Evolutionary conservation across 148 eudicot species (phyloP).

Genomic region (Chenopodium formosanum): DNA sequence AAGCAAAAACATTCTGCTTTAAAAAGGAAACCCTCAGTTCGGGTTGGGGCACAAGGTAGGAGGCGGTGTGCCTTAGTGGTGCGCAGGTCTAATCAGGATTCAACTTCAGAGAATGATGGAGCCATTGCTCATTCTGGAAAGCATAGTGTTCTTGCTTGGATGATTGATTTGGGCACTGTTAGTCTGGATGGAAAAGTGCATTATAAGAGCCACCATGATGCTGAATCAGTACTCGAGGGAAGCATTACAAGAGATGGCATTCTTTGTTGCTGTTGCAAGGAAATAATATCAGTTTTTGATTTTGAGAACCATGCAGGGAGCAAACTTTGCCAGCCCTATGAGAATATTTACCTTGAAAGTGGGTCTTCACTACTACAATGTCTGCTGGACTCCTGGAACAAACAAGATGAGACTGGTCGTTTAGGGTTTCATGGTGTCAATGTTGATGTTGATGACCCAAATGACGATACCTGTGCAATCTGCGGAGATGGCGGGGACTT

Average conservation of each 20-base stretch:
- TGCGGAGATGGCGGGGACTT: conserved; percentile 98
- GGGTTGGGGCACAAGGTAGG: conserved; percentile 36
- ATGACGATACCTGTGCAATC: conserved; percentile 91
- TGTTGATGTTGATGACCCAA: conserved; percentile 72
- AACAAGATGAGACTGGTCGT: conserved; percentile 47
- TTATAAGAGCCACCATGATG: conserved; percentile 42
- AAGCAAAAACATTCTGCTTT: conserved; percentile 6
- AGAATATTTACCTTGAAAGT: conserved; percentile 56
- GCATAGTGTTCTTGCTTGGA: conserved; percentile 75
- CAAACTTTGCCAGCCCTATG: conserved; percentile 43
- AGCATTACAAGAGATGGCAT: conserved; percentile 76
- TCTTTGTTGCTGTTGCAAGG: conserved; percentile 65
- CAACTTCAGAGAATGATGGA: conserved; percentile 41
- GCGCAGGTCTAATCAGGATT: conserved; percentile 55
- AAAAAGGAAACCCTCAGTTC: conserved; percentile 38
- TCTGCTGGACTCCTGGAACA: conserved; percentile 62
- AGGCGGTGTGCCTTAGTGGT: conserved; percentile 63
- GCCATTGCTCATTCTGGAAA: conserved; percentile 48
- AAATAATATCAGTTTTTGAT: conserved; percentile 41
- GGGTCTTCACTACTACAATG: conserved; percentile 62
- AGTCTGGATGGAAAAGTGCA: conserved; percentile 53
- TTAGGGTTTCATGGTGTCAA: conserved; percentile 51
- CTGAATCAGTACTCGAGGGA: conserved; percentile 51
- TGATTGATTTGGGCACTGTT: conserved; percentile 71
- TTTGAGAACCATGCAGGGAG: conserved; percentile 75